Conservation (phyloP, 2,329 filamentous ascomycete genomes). For the Ceratocystis albifundus region DNA sequence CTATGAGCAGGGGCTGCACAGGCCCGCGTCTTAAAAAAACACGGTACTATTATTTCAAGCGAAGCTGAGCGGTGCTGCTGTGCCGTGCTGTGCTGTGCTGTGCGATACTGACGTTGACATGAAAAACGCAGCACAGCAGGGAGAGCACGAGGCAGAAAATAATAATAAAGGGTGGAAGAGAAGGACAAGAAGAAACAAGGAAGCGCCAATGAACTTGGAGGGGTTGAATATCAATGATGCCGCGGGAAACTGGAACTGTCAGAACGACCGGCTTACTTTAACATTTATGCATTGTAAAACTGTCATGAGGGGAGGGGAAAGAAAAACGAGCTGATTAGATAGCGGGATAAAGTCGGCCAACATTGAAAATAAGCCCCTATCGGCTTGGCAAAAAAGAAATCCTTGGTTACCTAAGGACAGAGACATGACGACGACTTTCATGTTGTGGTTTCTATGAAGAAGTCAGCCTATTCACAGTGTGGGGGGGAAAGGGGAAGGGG, state of each 20-base stretch:
- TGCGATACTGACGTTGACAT: not conserved
- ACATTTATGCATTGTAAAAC: not conserved
- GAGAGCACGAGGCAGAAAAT: not conserved
- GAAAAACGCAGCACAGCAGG: no score
- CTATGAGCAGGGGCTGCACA: not conserved
- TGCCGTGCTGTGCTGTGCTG: not conserved
- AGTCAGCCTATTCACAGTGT: no score
- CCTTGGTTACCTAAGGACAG: not conserved
- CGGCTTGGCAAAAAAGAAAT: not conserved
- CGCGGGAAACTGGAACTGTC: not conserved
- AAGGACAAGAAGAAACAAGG: not conserved
- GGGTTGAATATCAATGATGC: not conserved
- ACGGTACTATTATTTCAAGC: not conserved
- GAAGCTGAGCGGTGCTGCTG: slow-evolving; percentile 5
- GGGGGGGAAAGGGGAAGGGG: no score
- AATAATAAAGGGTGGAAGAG: not conserved
- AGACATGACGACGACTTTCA: not conserved
- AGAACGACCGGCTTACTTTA: not conserved
- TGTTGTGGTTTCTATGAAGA: not conserved
- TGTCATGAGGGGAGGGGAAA: not conserved
- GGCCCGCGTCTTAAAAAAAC: not conserved
- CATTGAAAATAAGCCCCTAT: not conserved
- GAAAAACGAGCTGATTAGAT: not conserved
- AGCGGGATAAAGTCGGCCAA: not conserved
- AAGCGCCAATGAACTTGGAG: not conserved